Evolutionary conservation across 495 filamentous ascomycete genomes (phyloP), one percentile per base, ranked within the genome.

Genomic region (Neurospora tetrasperma): DNA sequence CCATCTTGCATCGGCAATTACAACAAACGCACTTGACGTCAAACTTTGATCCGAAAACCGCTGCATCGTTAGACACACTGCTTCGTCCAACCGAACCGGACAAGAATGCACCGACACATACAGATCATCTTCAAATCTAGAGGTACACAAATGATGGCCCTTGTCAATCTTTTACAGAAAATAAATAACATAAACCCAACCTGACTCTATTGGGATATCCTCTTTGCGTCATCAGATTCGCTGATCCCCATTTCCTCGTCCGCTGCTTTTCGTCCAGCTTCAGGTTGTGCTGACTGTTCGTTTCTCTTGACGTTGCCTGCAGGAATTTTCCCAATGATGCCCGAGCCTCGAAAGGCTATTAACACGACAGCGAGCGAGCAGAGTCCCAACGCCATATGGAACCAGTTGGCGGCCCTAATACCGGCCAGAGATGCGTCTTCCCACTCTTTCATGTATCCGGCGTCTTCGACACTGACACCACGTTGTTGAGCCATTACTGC

Each of bases 351-450:
- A 59, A 86, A 85, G 5, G 80, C 79, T 14, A 81, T 68, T 31
- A 79, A 69, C 6, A 86, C 82, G 54, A 85, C 79, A 3, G 69
- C 40, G n/a, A 84, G 68, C 18, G 83, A 81, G 54, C 71, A 70
- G 14, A 84, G 12, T 1, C 79, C 81, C 31, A 85, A 74, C 0
- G 70, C 87, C 71, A 85, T 83, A 74, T 86, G 85, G 72, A 88
- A 86, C 86, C 86, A 90, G 23, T 84, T 78, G 6, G 84, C 86
- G 4, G 85, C 85, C 71, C 88, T 77, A n/a, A 90, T 72, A 1
- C 88, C 88, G 23, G 74, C 74, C 66, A 88, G 73, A 23, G 87
- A 82, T 0, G 86, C 81, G 2, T 72, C 20, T 69, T 87, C 84
- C 78, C 83, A 82, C 18, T 72, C 70, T 69, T 73, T 23, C 41